Evolutionary conservation across 176 grass and related monocot species (phyloP), one percentile per base, ranked within the genome.

Genomic region (Tillandsia leiboldiana): DNA sequence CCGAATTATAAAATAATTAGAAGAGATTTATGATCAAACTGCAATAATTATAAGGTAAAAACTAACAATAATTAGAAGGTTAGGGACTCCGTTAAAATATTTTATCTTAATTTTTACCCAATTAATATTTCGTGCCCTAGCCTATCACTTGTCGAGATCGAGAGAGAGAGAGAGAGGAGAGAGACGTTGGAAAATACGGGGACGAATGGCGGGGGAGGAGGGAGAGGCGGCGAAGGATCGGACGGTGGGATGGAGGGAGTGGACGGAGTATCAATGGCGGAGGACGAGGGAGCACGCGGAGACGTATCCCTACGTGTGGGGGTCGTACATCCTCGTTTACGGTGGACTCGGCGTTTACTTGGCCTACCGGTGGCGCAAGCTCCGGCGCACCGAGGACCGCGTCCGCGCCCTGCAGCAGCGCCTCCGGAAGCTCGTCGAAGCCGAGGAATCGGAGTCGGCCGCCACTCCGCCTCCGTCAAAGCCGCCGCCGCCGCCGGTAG

Each of bases 241-340:
- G 50, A 52, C 50, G 12, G 50, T 27, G 20, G 33, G 65, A 26
- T 77, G 84, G 79, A 73, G 82, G 65, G 75, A 66, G 63, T 83
- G 20, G 63, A n/a, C 88, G 33, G 65, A 79, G 80, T 87, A 79
- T 13, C 84, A 99, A 63, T 99, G 79, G 77, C 13, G 72, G 68
- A 84, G 59, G 76, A 86, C 87, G 68, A 99, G 88, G 82, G 94
- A 99, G 69, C 87, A 99, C 72, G 94, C 94, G 15, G 84, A 99
- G 89, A 88, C 89, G 17, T 99, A 93, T 75, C 94, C 94, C 0
- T 99, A 99, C 79, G 84, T 93, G 0, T 99, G 94, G 89, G 84
- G 89, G 10, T 99, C 94, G 22, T 99, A 93, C 87, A 93, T 99
- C 84, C 75, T 99, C 72, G 94, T 99, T 68, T 93, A 93, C 82